phyloP scores from a whole-genome alignment of 495 filamentous ascomycete species.

The Barbatosphaeria neglecta region DNA sequence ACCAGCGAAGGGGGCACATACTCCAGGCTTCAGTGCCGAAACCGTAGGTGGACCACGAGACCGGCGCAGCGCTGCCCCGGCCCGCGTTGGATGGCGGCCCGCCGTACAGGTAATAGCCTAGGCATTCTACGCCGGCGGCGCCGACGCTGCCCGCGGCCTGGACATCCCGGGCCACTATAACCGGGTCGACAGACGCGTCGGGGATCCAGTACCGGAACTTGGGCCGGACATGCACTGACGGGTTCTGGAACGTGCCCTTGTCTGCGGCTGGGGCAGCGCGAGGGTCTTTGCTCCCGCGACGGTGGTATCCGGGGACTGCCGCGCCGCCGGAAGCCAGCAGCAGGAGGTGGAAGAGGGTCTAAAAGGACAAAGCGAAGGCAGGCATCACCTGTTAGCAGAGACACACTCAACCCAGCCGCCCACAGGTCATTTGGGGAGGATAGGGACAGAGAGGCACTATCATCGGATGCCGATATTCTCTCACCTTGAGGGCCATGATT shows the following conservation, averaged over 20 bases:
- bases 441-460: too few species aligned
- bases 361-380: too few species aligned
- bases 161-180: background rate
- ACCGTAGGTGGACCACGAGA: constrained; percentile 1
- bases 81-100: background rate
- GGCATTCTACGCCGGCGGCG: background rate
- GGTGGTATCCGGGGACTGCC: background rate
- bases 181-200: background rate
- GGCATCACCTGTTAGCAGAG: too few species aligned
- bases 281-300: background rate
- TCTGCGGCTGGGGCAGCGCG: background rate
- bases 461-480: too few species aligned
- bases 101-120: constrained; percentile 1
- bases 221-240: constrained; percentile 1
- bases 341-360: background rate
- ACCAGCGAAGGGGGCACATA: background rate
- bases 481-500: too few species aligned
- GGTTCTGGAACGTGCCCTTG: constrained; percentile 1
- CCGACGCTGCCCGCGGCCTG: background rate
- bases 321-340: background rate
- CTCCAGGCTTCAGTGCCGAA: constrained; percentile 1
- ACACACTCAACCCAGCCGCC: too few species aligned
- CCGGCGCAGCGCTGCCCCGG: background rate
- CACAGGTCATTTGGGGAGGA: too few species aligned
- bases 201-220: constrained; percentile 3